These are phyloP conservation scores for Debaryomyces sp. DNA, from an alignment of 1,139 yeast species.

Conservation along the genomic window DNA sequence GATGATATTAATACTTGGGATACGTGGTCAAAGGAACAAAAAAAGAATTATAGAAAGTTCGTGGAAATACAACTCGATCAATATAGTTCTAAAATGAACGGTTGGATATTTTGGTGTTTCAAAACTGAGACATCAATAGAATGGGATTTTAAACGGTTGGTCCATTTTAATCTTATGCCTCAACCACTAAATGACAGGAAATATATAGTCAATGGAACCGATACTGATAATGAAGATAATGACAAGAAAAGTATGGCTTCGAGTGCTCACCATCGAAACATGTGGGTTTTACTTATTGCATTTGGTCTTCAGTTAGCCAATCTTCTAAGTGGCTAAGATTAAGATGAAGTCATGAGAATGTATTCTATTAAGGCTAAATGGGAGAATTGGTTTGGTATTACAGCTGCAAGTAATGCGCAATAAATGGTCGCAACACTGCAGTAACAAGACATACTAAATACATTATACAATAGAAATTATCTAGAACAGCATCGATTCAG, in stretches of 20 bases:
- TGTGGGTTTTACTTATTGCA: background rate
- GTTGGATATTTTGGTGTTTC: conserved; percentile 75
- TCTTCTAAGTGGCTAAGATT: background rate
- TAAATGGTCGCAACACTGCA: background rate
- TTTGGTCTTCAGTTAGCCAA: background rate
- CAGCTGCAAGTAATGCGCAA: background rate
- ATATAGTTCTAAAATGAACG: conserved; percentile 36
- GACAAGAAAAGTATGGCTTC: conserved; percentile 4
- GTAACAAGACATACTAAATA: background rate
- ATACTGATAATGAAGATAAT: conserved; percentile 18
- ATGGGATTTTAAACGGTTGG: conserved; percentile 62
- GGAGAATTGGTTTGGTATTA: background rate
- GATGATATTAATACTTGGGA: conserved; percentile 30
- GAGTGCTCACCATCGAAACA: background rate
- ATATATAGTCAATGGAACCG: conserved; percentile 43
- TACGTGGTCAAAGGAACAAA: conserved; percentile 40
- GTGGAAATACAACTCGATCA: conserved; percentile 36
- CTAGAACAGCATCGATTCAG: background rate
- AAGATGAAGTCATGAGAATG: background rate
- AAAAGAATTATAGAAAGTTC: conserved; percentile 52
- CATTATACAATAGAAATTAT: background rate
- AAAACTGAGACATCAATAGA: conserved; percentile 63
- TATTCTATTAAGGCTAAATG: background rate
- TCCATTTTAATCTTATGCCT: conserved; percentile 56
- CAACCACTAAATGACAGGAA: conserved; percentile 54